Conservation (phyloP, 2,329 filamentous ascomycete genomes). For the Arthrobotrys sinensis region DNA sequence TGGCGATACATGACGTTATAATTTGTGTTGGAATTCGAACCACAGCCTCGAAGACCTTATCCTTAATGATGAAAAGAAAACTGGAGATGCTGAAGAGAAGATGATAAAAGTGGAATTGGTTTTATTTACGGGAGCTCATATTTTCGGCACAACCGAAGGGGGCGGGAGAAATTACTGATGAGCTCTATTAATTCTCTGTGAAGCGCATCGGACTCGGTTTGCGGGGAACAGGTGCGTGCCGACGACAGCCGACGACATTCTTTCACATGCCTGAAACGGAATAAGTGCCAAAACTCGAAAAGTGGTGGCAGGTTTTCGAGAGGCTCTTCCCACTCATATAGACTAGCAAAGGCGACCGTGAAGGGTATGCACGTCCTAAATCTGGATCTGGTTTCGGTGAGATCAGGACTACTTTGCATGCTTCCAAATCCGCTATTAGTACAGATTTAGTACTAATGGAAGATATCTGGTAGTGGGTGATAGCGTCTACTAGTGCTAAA, state of each 20-base stretch:
- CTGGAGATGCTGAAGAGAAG: constrained; percentile 1
- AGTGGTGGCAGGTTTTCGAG: neutral
- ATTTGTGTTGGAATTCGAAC: constrained; percentile 31
- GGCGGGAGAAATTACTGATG: constrained; percentile 25
- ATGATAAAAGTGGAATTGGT: neutral
- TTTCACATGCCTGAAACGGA: constrained; percentile 47
- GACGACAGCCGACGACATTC: constrained; percentile 52
- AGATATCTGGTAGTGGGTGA: too few species aligned
- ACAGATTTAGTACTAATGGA: too few species aligned
- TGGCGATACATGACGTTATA: constrained; percentile 50
- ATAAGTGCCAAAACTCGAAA: neutral
- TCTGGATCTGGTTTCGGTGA: too few species aligned
- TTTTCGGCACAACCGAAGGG: constrained; percentile 43
- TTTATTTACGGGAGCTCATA: constrained; percentile 1
- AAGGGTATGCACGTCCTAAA: too few species aligned
- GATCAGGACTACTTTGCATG: too few species aligned
- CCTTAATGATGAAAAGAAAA: neutral
- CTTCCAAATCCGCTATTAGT: too few species aligned
- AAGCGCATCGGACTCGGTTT: constrained; percentile 46
- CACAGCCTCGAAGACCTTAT: neutral
- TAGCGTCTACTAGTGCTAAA: too few species aligned
- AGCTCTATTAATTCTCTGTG: constrained; percentile 8
- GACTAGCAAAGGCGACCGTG: too few species aligned
- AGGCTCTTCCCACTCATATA: too few species aligned
- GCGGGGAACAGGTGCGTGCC: constrained; percentile 49